Evolutionary conservation across 2,329 filamentous ascomycete species (phyloP), one percentile per base, ranked within the genome.

Genomic region (Colletotrichum liriopes): DNA sequence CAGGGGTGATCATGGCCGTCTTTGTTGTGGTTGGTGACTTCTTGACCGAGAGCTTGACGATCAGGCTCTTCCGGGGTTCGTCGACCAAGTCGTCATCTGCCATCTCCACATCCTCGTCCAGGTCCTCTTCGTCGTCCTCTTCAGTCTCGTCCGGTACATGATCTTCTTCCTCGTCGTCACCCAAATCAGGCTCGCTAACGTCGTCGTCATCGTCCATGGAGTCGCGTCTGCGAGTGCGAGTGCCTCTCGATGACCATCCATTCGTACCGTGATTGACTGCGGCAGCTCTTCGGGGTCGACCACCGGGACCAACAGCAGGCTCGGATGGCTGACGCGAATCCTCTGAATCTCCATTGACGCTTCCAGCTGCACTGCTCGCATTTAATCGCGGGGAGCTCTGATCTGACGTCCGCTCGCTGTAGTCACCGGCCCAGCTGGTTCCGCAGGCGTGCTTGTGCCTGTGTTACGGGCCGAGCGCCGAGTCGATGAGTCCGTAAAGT

Each of bases 361-460:
- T 88, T 9, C 80, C 81, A 2, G 84, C 77, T 6, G 84, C 83
- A 72, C 86, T 89, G n/a, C 84, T 84, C 26, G 82, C 85, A 65
- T 93, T 93, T 54, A 92, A 84, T 39, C 93, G 90, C 5, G 86
- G 86, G 92, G 90, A 56, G 92, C 90, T 75, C 91, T 89, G 74
- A 98, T 91, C 79, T 98, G 94, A 29, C 96, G 91, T 29, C 96
- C 96, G 79, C 95, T 98, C 29, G 94, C 92, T 4, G 96, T 98
- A 62, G 93, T 85, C 82, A 90, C 84, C 6, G 88, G 86, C 11
- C 84, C 92, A 32, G 86, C 81, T 5, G 88, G 85, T 74, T 96
- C 94, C 51, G 90, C 89, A 0, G 94, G 93, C 0, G 94, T 94
- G 74, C 91, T 91, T 12, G 91, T 88, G 49, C 92, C 89, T 1